Conservation (phyloP, 2,329 filamentous ascomycete species). For the Fusarium ramigenum region DNA sequence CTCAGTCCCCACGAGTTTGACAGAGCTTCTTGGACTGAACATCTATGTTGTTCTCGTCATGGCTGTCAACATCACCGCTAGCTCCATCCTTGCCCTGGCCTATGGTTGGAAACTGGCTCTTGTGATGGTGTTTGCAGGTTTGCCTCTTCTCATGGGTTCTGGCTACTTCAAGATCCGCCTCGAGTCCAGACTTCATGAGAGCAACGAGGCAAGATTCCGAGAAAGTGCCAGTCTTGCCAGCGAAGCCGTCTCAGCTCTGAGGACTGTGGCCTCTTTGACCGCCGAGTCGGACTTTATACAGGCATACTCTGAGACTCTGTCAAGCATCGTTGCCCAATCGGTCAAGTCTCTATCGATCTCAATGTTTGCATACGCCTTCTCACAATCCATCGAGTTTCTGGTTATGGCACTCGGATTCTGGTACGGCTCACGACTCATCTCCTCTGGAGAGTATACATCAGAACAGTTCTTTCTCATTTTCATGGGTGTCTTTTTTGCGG, state of each 20-base stretch:
- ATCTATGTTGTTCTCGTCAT: slow-evolving; percentile 53
- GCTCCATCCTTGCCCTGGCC: slow-evolving; percentile 51
- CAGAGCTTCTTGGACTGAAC: slow-evolving; percentile 57
- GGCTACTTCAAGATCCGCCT: slow-evolving; percentile 57
- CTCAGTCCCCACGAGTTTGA: slow-evolving; percentile 51
- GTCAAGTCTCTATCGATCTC: slow-evolving; percentile 7
- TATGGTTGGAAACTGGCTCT: slow-evolving; percentile 57
- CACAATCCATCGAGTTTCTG: slow-evolving; percentile 45
- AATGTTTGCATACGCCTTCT: slow-evolving; percentile 27
- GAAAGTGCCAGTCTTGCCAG: slow-evolving; percentile 56
- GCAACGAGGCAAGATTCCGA: slow-evolving; percentile 49
- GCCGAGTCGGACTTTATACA: slow-evolving; percentile 48
- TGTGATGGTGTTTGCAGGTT: slow-evolving; percentile 52
- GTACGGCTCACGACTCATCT: slow-evolving; percentile 40
- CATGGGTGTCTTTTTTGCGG: slow-evolving; percentile 51
- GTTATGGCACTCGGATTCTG: slow-evolving; percentile 50
- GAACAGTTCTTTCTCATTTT: slow-evolving; percentile 56
- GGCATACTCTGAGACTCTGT: slow-evolving; percentile 48
- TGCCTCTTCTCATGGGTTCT: slow-evolving; percentile 52
- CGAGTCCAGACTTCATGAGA: slow-evolving; percentile 51
- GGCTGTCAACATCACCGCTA: slow-evolving; percentile 52
- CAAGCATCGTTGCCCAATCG: slow-evolving; percentile 34
- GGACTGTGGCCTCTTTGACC: slow-evolving; percentile 54
- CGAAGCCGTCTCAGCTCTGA: slow-evolving; percentile 57
- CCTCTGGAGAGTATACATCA: slow-evolving; percentile 49